Base-by-base conservation (phyloP, 306 rosid genomes). In the Mimosa bimucronata region DNA sequence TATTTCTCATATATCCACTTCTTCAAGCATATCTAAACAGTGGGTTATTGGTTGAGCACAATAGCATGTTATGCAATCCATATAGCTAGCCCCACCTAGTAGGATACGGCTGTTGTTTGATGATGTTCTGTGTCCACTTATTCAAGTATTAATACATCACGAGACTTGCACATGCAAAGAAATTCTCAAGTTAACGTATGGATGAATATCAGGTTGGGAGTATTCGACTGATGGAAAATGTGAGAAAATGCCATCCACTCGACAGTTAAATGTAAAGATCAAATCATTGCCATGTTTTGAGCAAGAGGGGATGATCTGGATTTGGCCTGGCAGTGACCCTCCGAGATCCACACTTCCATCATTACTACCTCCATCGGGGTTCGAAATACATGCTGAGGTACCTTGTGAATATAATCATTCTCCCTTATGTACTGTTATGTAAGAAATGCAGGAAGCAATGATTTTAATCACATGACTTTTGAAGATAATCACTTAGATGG, bases 251-350 rank as follows among this genome's bases (percentile, higher is more conserved):
- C 99, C 98, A 21, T 96, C 99, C 2, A 93, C 99, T 7, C 86
- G 81, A 77, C 76, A 81, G 70, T 84, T 74, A 64, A 80, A 89
- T 16, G 94, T 85, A 82, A 96, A 88, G 84, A 96, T 96, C 68
- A 96, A 91, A 71, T 89, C 99, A 25, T 21, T 96, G 86, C 97
- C 94, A 13, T 96, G 99, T 81, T 96, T 88, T 55, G 99, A 96
- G 68, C 83, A 92, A 67, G 99, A 96, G 60, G 97, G 99, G 71
- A 89, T 96, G 98, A 84, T 96, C 82, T 96, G 99, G 99, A 86
- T 93, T 88, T 96, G 99, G 99, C 99, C 99, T 9, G 99, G 99
- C 70, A 86, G 79, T 86, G 99, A 92, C 26, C 85, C 99, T 64
- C 99, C 99, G 11, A 66, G 89, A 5, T 86, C 90, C 21, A 80